A percentile compares a stretch with the other conserved stretches of the same genome.
These are phyloP conservation scores for Gaillardinia entomophila DNA, from an alignment of 805 yeast species.

Conservation along the genomic window DNA sequence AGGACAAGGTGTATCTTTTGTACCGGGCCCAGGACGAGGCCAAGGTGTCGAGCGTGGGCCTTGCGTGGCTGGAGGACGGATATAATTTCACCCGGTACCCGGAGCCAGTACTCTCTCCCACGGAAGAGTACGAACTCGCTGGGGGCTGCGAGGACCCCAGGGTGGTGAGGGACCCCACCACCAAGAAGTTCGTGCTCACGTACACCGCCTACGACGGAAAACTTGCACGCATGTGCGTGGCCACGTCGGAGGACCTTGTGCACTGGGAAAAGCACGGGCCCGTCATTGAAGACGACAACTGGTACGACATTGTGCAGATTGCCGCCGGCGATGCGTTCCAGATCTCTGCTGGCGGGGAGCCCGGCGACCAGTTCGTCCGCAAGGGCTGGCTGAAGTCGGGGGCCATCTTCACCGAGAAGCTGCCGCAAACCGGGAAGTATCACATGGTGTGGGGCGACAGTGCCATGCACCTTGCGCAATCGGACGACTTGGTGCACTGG, in stretches of 20 bases:
- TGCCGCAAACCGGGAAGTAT: conserved; percentile 25
- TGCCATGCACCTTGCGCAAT: conserved; percentile 30
- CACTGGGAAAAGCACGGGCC: conserved; percentile 35
- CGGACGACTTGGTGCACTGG: conserved; percentile 32
- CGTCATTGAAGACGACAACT: conserved; percentile 16
- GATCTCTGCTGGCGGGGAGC: too few relatives aligned
- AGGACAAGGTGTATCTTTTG: conserved; percentile 27
- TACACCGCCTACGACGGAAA: conserved; percentile 34
- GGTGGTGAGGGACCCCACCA: conserved; percentile 29
- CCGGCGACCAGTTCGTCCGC: conserved; percentile 21
- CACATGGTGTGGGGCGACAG: conserved; percentile 42
- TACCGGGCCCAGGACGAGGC: conserved; percentile 34
- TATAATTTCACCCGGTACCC: conserved; percentile 22
- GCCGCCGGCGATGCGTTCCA: too few relatives aligned
- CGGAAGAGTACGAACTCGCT: conserved; percentile 33
- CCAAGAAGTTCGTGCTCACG: conserved; percentile 31
- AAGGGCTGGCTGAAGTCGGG: conserved; percentile 38
- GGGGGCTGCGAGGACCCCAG: conserved; percentile 42
- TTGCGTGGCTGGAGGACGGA: conserved; percentile 39
- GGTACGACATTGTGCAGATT: conserved; percentile 35
- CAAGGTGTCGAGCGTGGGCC: conserved; percentile 28
- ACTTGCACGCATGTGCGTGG: conserved; percentile 34
- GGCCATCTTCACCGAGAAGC: conserved; percentile 27
- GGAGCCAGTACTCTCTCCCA: conserved; percentile 27
- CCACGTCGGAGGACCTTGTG: conserved; percentile 29